phyloP scores from a whole-genome alignment of 352 stramenopile genomes.

The Peronospora tabacina region DNA sequence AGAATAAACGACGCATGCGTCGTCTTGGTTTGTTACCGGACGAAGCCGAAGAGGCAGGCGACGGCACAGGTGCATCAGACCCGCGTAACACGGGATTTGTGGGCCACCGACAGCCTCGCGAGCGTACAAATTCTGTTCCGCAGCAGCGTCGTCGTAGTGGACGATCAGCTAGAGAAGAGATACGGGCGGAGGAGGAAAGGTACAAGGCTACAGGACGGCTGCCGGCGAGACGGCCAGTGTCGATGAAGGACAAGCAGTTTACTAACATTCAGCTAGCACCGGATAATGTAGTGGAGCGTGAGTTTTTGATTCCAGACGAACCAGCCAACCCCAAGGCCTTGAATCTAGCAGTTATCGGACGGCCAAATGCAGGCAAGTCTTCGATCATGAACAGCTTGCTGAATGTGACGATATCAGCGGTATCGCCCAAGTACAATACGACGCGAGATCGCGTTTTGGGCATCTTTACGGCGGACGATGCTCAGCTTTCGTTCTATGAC shows the following conservation, averaged over 20 bases:
- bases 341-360: constrained; percentile 75
- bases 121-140: constrained; percentile 10
- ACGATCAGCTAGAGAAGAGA: constrained; percentile 16
- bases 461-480: constrained; percentile 65
- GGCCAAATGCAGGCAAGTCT: constrained; percentile 84
- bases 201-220: constrained; percentile 15
- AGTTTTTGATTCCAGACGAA: constrained; percentile 70
- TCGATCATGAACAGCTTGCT: constrained; percentile 79
- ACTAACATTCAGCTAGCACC: constrained; percentile 51
- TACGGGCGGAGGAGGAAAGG: constrained; percentile 10
- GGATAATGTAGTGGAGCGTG: constrained; percentile 58
- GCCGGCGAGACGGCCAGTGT: constrained; percentile 32
- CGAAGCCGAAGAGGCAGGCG: constrained; percentile 34
- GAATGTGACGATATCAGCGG: constrained; percentile 74
- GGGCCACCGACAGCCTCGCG: constrained; percentile 6
- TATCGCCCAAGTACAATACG: constrained; percentile 87
- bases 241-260: constrained; percentile 62
- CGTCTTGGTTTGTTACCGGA: constrained; percentile 44
- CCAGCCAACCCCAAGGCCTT: constrained; percentile 53
- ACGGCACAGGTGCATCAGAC: constrained; percentile 6
- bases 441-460: constrained; percentile 72
- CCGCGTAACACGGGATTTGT: constrained; percentile 26
- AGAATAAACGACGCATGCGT: constrained; percentile 56
- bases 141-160: constrained; percentile 19
- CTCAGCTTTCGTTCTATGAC: constrained; percentile 81